These are phyloP conservation scores for Colletotrichum chlorophyti DNA, from an alignment of 2,329 filamentous ascomycete species.

Conservation along the genomic window DNA sequence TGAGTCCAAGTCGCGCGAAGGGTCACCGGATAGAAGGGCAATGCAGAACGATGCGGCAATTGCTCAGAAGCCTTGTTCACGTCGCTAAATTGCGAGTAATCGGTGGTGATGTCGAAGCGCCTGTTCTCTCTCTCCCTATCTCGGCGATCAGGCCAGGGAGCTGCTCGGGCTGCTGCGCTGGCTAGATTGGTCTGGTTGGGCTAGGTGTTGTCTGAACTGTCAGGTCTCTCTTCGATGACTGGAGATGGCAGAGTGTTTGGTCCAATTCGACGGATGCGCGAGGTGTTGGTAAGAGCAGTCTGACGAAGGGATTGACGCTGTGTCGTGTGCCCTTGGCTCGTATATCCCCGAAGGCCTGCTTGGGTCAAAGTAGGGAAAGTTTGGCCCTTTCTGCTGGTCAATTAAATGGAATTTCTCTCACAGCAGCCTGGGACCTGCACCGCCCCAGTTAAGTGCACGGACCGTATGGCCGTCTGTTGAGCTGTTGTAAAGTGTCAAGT, in stretches of 20 bases:
- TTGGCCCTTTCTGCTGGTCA: slow-evolving; percentile 14
- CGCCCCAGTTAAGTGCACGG: slow-evolving; percentile 23
- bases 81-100: slow-evolving; percentile 8
- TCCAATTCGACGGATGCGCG: slow-evolving; percentile 18
- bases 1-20: slow-evolving; percentile 6
- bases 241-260: background rate
- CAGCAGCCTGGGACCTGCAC: slow-evolving; percentile 26
- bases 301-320: slow-evolving; percentile 8
- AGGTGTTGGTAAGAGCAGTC: background rate
- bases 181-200: background rate
- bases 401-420: slow-evolving; percentile 29
- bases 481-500: too few relatives aligned
- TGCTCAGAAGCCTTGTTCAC: background rate
- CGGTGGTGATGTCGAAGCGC: slow-evolving; percentile 23
- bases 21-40: background rate
- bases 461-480: slow-evolving; percentile 3
- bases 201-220: slow-evolving; percentile 6
- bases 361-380: slow-evolving; percentile 19
- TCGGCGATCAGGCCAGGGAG: slow-evolving; percentile 26
- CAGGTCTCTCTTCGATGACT: background rate
- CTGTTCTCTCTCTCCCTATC: slow-evolving; percentile 22
- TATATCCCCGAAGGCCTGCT: slow-evolving; percentile 23
- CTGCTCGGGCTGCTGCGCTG: slow-evolving; percentile 12
- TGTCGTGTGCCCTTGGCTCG: slow-evolving; percentile 25
- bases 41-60: background rate